phyloP scores from a whole-genome alignment of 106 monocot genomes.

The Xerophyta viscosa region DNA sequence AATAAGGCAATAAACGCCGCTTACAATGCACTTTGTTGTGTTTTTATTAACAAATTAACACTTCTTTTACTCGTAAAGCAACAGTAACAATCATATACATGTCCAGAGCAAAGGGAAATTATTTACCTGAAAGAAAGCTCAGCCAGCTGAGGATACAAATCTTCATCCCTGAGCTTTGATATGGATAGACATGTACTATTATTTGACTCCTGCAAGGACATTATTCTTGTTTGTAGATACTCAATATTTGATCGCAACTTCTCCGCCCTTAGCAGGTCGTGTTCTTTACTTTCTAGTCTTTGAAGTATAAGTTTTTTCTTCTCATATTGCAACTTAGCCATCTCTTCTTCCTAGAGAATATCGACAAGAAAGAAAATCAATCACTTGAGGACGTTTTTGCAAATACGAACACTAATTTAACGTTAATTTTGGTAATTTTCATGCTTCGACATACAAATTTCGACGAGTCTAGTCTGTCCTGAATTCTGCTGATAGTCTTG shows the following conservation, averaged over 20 bases:
- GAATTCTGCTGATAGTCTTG: too few species aligned
- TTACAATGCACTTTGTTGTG: too few species aligned
- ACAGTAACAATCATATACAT: neutral
- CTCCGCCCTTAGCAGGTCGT: slow-evolving; percentile 33
- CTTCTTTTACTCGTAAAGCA: too few species aligned
- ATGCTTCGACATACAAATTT: too few species aligned
- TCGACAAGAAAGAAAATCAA: neutral
- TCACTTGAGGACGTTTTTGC: too few species aligned
- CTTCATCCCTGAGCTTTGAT: slow-evolving; percentile 79
- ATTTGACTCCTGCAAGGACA: slow-evolving; percentile 67
- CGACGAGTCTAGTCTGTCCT: too few species aligned
- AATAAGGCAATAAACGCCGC: too few species aligned
- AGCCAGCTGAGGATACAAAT: slow-evolving; percentile 62
- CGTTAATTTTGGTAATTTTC: too few species aligned
- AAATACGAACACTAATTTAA: too few species aligned
- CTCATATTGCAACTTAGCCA: slow-evolving; percentile 35
- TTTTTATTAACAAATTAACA: too few species aligned
- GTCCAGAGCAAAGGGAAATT: neutral
- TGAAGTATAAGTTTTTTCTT: slow-evolving; percentile 40
- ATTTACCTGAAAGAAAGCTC: slow-evolving; percentile 60
- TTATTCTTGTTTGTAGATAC: slow-evolving; percentile 42
- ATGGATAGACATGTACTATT: slow-evolving; percentile 58
- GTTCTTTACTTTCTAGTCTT: slow-evolving; percentile 47
- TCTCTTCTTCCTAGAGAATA: slow-evolving; percentile 65
- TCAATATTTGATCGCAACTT: slow-evolving; percentile 45